phyloP scores from a whole-genome alignment of 257 asterid genomes.

The Gardenia jasminoides region DNA sequence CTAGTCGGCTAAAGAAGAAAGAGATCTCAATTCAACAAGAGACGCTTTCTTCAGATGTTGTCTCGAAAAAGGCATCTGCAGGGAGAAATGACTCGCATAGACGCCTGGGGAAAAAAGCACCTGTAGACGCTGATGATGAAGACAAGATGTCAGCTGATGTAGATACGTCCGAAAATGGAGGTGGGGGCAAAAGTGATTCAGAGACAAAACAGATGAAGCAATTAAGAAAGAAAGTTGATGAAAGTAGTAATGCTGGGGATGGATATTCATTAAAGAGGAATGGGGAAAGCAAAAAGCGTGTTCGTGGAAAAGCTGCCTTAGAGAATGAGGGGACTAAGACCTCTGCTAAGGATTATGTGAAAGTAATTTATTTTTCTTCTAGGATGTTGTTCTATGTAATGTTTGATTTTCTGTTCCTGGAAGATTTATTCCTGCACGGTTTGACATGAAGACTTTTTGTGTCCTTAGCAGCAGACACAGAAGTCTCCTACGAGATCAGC shows the following conservation, averaged over 20 bases:
- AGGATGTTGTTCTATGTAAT: background rate
- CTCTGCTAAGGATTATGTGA: constrained; percentile 42
- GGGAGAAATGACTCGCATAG: constrained; percentile 39
- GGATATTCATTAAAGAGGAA: constrained; percentile 41
- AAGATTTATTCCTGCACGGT: constrained; percentile 3
- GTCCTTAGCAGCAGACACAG: constrained; percentile 36
- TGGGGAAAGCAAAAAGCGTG: constrained; percentile 48
- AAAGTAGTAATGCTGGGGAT: constrained; percentile 22
- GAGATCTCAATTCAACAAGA: constrained; percentile 41
- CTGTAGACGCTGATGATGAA: constrained; percentile 34
- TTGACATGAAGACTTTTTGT: constrained; percentile 17
- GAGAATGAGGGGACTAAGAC: constrained; percentile 43
- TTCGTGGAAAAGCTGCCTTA: constrained; percentile 42
- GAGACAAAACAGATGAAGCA: constrained; percentile 20
- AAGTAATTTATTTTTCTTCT: constrained; percentile 34
- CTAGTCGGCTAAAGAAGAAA: constrained; percentile 34
- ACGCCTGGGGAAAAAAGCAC: constrained; percentile 25
- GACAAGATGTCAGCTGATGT: constrained; percentile 37
- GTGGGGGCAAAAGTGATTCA: constrained; percentile 47
- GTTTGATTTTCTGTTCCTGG: constrained; percentile 16
- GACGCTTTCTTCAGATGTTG: constrained; percentile 31
- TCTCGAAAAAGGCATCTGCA: constrained; percentile 47
- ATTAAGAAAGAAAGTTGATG: constrained; percentile 18
- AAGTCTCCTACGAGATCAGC: constrained; percentile 52
- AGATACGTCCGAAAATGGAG: constrained; percentile 40